A percentile compares a stretch with the other conserved stretches of the same genome.
Conservation (phyloP, 2,329 filamentous ascomycete genomes). For the Clarireedia monteithiana region DNA sequence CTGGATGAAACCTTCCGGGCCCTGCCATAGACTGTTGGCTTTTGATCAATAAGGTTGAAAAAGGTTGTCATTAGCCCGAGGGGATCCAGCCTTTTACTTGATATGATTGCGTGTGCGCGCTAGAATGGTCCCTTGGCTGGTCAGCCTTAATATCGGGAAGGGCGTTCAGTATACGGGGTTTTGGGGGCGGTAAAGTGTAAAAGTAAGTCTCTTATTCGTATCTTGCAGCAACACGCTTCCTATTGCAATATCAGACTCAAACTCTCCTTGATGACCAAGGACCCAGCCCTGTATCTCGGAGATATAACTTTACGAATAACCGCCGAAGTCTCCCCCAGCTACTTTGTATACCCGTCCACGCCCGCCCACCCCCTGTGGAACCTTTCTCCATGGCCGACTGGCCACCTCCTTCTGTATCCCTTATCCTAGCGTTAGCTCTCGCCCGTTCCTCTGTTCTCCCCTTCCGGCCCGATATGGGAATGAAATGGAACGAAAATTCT, state of each 20-base stretch:
- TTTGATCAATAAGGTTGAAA: neutral
- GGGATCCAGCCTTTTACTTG: neutral
- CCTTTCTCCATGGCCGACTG: neutral
- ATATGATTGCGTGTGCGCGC: neutral
- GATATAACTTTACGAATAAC: slow-evolving; percentile 2
- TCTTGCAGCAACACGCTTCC: too few relatives aligned
- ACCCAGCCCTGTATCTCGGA: neutral
- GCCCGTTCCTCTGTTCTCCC: neutral
- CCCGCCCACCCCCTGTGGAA: neutral
- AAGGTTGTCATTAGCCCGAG: neutral
- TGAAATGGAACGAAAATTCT: too few relatives aligned
- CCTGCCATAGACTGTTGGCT: neutral
- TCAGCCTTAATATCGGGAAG: slow-evolving; percentile 8
- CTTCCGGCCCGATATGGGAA: neutral
- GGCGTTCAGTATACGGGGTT: slow-evolving; percentile 8
- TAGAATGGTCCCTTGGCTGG: neutral
- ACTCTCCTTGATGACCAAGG: neutral
- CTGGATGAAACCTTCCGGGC: neutral
- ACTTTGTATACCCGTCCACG: neutral
- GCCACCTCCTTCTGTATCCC: neutral
- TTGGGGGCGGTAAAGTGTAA: neutral
- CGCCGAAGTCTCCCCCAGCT: slow-evolving; percentile 1
- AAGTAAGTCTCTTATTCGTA: too few relatives aligned
- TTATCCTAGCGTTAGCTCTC: neutral
- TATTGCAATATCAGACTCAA: neutral